Base-by-base conservation (phyloP, 352 stramenopile species). In the Globisporangium nodosum region DNA sequence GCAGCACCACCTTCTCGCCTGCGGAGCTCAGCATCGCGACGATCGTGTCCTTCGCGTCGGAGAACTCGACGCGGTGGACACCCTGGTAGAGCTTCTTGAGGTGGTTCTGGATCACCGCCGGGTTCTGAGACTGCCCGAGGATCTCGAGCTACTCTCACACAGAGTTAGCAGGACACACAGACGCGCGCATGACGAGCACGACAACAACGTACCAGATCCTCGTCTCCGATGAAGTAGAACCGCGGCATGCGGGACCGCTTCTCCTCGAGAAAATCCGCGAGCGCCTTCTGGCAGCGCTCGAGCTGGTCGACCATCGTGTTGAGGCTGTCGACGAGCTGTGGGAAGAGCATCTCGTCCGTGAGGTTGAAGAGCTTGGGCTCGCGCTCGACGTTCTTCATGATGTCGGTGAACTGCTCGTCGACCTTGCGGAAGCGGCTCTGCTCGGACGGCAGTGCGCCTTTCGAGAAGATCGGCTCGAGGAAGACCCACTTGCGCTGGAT, bases 401-500 rank as follows among this genome's bases (percentile, higher is more conserved):
- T 97, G 45, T 94, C 80, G 0, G 85, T 87, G 58, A 98, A 98
- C 43, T 97, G 82, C 15, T 97, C 91, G 63, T 98, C 94, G 11
- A 98, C 90, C 11, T 87, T 76, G 51, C 85, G 76, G 63, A 98
- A 98, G 7, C 90, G 79, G 24, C 67, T 81, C 48, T 96, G 81
- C 64, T 98, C 96, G 0, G 78, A 85, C 0, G 96, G 94, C 16
- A 98, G 74, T 3, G 92, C 88, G n/a, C 94, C 92, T 58, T 96
- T 94, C 3, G 78, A 87, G 66, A 99, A 98, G 58, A 98, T 98
- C 2, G 95, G 94, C 54, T 98, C 96, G 15, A 98, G 80, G 62
- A 98, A 98, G 33, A 98, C 82, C 96, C 96, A 98, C 66, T 97
- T 97, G 48, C 96, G 82, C 71, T 98, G 96, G 43, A 98, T 96